Percentiles rank a stretch among this genome's conserved stretches.
These are phyloP conservation scores for Kwoniella europaea DNA, from an alignment of 768 basidiomycete genomes.

Conservation along the genomic window DNA sequence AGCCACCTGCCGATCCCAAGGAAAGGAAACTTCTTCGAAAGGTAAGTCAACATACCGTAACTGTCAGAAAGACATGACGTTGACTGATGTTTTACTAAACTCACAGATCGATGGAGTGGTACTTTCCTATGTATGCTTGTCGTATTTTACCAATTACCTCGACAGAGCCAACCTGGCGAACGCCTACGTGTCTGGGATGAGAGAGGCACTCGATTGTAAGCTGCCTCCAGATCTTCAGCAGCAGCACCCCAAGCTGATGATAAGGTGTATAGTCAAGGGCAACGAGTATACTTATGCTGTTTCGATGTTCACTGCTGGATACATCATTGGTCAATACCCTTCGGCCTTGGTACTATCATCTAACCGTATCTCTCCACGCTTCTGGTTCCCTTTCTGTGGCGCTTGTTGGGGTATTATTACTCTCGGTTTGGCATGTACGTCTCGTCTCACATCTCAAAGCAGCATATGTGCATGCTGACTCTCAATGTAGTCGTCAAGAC, in stretches of 20 bases:
- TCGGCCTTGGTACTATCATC: constrained; percentile 31
- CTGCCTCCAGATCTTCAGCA: neutral
- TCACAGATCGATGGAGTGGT: constrained; percentile 20
- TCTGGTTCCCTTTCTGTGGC: constrained; percentile 34
- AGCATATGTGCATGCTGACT: neutral
- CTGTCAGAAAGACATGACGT: too few species aligned
- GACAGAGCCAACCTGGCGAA: constrained; percentile 37
- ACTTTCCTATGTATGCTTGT: constrained; percentile 34
- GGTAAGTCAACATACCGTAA: constrained; percentile 1
- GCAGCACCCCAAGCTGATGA: neutral
- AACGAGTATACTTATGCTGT: constrained; percentile 34
- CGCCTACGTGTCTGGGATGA: constrained; percentile 36
- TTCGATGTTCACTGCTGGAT: constrained; percentile 30
- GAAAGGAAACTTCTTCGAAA: constrained; percentile 27
- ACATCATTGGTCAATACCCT: constrained; percentile 34
- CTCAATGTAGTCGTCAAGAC: constrained; percentile 27
- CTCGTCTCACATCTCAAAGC: neutral
- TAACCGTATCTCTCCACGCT: constrained; percentile 21
- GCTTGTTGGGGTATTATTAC: constrained; percentile 33
- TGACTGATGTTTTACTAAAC: too few species aligned
- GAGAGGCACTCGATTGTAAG: constrained; percentile 31
- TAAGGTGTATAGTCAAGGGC: constrained; percentile 17
- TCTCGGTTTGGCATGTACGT: constrained; percentile 21
- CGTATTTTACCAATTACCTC: constrained; percentile 17
- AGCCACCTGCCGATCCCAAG: constrained; percentile 22